Conservation (phyloP, 1,284 basidiomycete species). For the Fomes fomentarius region DNA sequence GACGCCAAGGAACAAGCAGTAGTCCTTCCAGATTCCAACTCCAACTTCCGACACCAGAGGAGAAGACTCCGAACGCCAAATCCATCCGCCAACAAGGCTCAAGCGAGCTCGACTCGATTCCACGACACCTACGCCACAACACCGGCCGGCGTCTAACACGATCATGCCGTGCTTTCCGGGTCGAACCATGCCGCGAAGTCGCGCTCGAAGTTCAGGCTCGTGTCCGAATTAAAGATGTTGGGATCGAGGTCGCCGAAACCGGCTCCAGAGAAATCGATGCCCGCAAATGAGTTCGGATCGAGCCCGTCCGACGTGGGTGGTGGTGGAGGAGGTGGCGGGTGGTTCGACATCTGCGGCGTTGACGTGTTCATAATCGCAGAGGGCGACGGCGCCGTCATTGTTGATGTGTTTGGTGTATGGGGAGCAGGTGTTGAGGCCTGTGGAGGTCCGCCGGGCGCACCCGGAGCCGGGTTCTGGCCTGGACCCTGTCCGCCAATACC, state of each 20-base stretch:
- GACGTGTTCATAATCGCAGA: constrained; percentile 42
- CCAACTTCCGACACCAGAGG: no score
- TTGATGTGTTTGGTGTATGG: constrained; percentile 48
- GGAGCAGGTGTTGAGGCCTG: constrained; percentile 44
- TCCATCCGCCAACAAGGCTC: no score
- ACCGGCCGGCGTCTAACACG: not conserved
- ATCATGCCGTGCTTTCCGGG: constrained; percentile 28
- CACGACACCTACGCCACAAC: not conserved
- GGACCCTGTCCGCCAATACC: constrained; percentile 17
- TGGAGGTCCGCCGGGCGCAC: constrained; percentile 9
- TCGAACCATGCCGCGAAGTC: constrained; percentile 75
- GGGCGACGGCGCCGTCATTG: constrained; percentile 49
- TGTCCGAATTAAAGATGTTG: constrained; percentile 20
- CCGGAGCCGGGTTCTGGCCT: constrained; percentile 12
- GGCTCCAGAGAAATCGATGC: constrained; percentile 31
- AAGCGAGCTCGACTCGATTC: no score
- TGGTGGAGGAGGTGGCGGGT: constrained; percentile 23
- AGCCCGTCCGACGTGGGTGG: constrained; percentile 44
- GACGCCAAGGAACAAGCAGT: not conserved
- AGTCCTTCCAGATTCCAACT: constrained; percentile 2
- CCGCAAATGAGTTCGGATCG: constrained; percentile 42
- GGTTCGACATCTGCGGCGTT: constrained; percentile 14
- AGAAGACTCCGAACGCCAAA: not conserved
- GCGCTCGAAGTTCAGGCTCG: constrained; percentile 62
- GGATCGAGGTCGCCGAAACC: constrained; percentile 10